A percentile compares a stretch with the other conserved stretches of the same genome.
These are phyloP conservation scores for Caryopteris hybrid DNA, from an alignment of 305 asterid genomes.

Conservation along the genomic window DNA sequence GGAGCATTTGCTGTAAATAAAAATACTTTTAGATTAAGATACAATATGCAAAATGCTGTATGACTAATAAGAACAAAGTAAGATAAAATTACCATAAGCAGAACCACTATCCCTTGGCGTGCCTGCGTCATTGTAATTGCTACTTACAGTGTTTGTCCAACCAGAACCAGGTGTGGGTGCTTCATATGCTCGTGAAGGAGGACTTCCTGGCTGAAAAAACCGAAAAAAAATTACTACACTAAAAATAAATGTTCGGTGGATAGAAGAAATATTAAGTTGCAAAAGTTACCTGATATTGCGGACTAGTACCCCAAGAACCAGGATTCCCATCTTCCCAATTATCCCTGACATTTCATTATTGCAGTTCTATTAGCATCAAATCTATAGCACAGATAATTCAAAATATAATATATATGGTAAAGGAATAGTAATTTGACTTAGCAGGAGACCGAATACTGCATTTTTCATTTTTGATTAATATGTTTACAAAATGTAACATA, in stretches of 20 bases:
- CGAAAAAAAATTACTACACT: not conserved
- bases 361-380: conserved; percentile 8
- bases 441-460: not conserved
- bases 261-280: not conserved
- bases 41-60: not conserved
- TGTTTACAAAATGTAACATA: not conserved
- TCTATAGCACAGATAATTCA: not conserved
- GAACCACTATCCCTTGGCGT: conserved; percentile 85
- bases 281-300: conserved; percentile 76
- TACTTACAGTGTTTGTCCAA: conserved; percentile 62
- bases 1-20: conserved; percentile 83
- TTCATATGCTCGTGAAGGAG: conserved; percentile 84
- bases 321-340: conserved; percentile 98
- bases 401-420: not conserved
- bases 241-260: not conserved
- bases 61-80: conserved; percentile 5
- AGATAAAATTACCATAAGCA: conserved; percentile 60
- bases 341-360: conserved; percentile 52
- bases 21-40: not conserved
- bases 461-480: not conserved
- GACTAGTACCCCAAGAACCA: conserved; percentile 95
- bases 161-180: conserved; percentile 99
- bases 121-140: conserved; percentile 75
- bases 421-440: not conserved
- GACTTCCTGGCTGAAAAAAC: conserved; percentile 76